Evolutionary conservation across 257 asterid genomes (phyloP), one percentile per base, ranked within the genome.

Genomic region (Capsicum chinense): DNA sequence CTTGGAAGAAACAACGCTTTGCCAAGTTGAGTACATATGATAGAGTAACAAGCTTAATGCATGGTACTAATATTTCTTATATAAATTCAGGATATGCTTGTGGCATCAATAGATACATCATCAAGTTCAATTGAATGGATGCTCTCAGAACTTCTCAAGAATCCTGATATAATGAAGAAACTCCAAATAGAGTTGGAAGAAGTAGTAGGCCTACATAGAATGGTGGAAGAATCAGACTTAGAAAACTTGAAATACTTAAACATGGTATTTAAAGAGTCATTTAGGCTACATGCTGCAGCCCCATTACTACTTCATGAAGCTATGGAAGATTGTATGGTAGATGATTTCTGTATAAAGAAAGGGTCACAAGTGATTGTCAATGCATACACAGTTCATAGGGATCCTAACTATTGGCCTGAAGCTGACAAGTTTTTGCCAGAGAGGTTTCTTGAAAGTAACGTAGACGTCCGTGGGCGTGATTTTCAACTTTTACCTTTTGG

Each of bases 401-500:
- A 92, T 48, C 91, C 93, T 5, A 85, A 80, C 21, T 84, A 15
- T 6, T 91, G 94, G 97, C 15, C 57, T 0, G 89, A 91, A 6
- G 90, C 92, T 0, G 91, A 89, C 9, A 88, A 74, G 88, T 92
- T 90, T 84, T 9, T 85, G 6, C 97, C 97, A 0, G 92, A 93
- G 79, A 90, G 95, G 71, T 93, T 93, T 69, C 14, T 35, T 6
- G 89, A 87, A 16, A 86, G 88, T 21, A 83, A 83, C 0, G 14
- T 92, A 14, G 95, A 93, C 17, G 74, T 88, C 0, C 57, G 86
- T 71, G 95, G 97, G 6, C 89, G 86, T 0, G 89, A 93, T 78
- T 93, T 88, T 39, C 85, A 89, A 86, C 92, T 93, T 42, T 71
- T 91, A 21, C 97, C 93, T 0, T 90, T 90, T 26, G 93, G 95